Conservation (phyloP, 2,329 filamentous ascomycete genomes). For the Nemania sp. region DNA sequence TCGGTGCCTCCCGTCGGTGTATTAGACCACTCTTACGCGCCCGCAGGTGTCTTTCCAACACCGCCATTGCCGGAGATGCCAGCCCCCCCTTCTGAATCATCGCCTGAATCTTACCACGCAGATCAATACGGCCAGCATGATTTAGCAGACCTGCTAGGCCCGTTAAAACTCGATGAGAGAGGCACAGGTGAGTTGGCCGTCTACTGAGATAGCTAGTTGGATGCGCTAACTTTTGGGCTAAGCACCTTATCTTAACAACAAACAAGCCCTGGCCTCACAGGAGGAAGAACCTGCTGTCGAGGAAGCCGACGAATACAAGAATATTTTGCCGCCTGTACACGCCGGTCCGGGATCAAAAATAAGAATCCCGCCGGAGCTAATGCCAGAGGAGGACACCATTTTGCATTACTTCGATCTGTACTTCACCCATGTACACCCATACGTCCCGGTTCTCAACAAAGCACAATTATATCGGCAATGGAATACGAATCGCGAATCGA, state of each 20-base stretch:
- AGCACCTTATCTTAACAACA: constrained; percentile 87
- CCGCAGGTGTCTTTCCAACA: constrained; percentile 65
- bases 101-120: constrained; percentile 66
- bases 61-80: constrained; percentile 61
- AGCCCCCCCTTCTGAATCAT: constrained; percentile 53
- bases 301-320: constrained; percentile 79
- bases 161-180: constrained; percentile 86
- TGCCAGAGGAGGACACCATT: constrained; percentile 87
- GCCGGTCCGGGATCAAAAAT: constrained; percentile 80
- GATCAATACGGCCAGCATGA: constrained; percentile 77
- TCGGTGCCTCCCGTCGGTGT: constrained; percentile 63
- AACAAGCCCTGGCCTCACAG: constrained; percentile 54
- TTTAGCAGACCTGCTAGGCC: constrained; percentile 83
- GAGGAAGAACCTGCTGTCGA: constrained; percentile 74
- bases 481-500: constrained; percentile 82
- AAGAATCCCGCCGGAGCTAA: constrained; percentile 89
- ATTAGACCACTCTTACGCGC: constrained; percentile 64
- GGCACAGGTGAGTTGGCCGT: constrained; percentile 76
- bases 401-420: constrained; percentile 90
- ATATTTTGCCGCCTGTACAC: constrained; percentile 74
- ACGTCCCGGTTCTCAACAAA: constrained; percentile 89
- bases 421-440: constrained; percentile 91
- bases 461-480: constrained; percentile 88
- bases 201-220: not conserved
- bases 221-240: constrained; percentile 29